A percentile compares a stretch with the other conserved stretches of the same genome.
Conservation (phyloP, 495 filamentous ascomycete genomes). For the Mytilinidion resinicola region DNA sequence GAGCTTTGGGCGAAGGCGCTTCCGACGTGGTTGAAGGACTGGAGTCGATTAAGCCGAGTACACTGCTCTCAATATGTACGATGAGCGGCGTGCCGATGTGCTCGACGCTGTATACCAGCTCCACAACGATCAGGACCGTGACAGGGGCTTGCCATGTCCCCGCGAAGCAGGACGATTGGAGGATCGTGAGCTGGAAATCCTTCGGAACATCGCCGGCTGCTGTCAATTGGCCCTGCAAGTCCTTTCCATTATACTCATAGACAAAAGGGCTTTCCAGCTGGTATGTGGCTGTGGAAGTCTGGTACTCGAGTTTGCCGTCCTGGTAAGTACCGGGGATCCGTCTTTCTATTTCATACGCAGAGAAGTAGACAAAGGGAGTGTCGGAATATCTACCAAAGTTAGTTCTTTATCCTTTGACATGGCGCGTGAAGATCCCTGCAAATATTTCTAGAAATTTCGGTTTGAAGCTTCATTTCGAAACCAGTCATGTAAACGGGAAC, state of each 20-base stretch:
- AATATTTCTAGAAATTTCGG: no score
- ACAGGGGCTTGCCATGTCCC: conserved; percentile 13
- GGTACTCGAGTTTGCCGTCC: conserved; percentile 1
- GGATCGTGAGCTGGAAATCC: conserved; percentile 20
- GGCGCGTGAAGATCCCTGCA: no score
- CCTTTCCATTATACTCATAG: conserved; percentile 6
- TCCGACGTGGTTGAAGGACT: neutral
- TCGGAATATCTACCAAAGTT: conserved; percentile 19
- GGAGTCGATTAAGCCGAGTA: conserved; percentile 1
- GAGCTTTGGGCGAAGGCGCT: neutral
- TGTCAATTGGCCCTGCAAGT: conserved; percentile 6
- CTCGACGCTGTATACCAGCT: conserved; percentile 8
- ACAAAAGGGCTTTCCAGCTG: conserved; percentile 8
- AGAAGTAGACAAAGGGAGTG: conserved; percentile 33
- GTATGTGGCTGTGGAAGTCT: conserved; percentile 10
- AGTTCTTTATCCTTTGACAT: neutral
- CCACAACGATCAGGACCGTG: conserved; percentile 21
- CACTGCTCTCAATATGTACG: conserved; percentile 24
- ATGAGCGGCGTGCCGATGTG: conserved; percentile 6
- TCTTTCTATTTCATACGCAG: conserved; percentile 22
- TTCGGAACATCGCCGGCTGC: conserved; percentile 14
- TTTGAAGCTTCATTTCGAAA: no score
- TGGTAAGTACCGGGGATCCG: conserved; percentile 1
- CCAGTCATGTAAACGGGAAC: no score
- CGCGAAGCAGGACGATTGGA: conserved; percentile 16